Conservation (phyloP, 352 stramenopile species). For the Globisporangium iwayamae region DNA sequence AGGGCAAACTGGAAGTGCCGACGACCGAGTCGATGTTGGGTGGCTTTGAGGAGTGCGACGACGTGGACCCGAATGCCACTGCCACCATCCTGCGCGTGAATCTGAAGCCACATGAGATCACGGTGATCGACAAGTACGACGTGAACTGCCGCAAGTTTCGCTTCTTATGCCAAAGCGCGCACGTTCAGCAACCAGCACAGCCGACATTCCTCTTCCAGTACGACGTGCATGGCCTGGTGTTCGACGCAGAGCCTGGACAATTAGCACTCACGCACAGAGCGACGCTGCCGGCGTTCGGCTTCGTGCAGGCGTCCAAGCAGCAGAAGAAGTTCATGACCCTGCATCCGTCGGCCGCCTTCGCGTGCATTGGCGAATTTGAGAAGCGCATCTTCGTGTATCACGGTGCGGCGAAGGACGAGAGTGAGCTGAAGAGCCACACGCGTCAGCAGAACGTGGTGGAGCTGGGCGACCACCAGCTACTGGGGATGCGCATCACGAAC, state of each 20-base stretch:
- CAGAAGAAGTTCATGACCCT: constrained; percentile 84
- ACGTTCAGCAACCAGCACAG: constrained; percentile 7
- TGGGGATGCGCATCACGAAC: constrained; percentile 51
- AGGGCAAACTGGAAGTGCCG: constrained; percentile 57
- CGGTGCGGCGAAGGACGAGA: constrained; percentile 22
- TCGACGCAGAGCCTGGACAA: constrained; percentile 20
- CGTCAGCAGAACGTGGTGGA: constrained; percentile 70
- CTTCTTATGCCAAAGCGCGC: constrained; percentile 44
- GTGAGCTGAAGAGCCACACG: constrained; percentile 37
- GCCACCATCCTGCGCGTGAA: constrained; percentile 50
- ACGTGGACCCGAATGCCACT: constrained; percentile 67
- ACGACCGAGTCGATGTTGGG: constrained; percentile 76
- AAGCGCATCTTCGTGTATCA: constrained; percentile 76
- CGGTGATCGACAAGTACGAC: constrained; percentile 41
- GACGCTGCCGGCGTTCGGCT: constrained; percentile 76
- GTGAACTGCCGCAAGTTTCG: constrained; percentile 72
- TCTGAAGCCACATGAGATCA: constrained; percentile 20
- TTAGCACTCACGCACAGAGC: constrained; percentile 39
- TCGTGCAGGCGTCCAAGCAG: constrained; percentile 85
- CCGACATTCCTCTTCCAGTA: constrained; percentile 70
- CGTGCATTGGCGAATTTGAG: constrained; percentile 75
- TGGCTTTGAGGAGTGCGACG: constrained; percentile 80
- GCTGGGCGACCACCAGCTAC: constrained; percentile 56
- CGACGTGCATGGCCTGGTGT: constrained; percentile 78
- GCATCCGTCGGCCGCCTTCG: constrained; percentile 45